These are phyloP conservation scores for Cercis canadensis DNA, from an alignment of 306 rosid species.

Conservation along the genomic window DNA sequence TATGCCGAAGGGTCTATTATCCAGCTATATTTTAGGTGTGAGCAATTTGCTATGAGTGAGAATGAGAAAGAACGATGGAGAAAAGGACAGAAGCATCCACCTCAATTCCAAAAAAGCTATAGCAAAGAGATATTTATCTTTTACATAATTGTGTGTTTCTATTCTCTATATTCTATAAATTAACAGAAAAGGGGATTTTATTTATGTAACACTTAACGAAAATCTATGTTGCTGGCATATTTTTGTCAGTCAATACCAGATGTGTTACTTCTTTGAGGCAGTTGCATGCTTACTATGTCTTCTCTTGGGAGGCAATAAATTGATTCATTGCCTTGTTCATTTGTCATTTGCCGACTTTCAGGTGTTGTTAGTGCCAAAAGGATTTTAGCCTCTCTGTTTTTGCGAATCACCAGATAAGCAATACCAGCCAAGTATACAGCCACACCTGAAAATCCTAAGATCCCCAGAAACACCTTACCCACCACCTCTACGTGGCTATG, in stretches of 20 bases:
- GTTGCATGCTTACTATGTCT: constrained; percentile 88
- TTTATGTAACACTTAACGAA: constrained; percentile 15
- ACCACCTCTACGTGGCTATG: constrained; percentile 58
- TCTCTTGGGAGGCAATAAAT: constrained; percentile 63
- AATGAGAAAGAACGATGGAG: not conserved
- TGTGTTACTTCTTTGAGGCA: constrained; percentile 71
- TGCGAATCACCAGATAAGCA: constrained; percentile 70
- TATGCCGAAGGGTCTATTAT: no score
- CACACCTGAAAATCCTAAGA: constrained; percentile 78
- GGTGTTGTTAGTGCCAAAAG: constrained; percentile 72
- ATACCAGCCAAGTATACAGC: constrained; percentile 84
- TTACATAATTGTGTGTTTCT: not conserved
- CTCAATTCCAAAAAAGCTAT: not conserved
- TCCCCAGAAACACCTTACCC: constrained; percentile 69
- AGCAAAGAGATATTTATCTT: not conserved
- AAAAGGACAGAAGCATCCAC: not conserved
- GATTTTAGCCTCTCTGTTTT: constrained; percentile 59
- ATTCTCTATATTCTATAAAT: constrained; percentile 17
- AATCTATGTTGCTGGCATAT: not conserved
- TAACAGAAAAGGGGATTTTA: constrained; percentile 11
- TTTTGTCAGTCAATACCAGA: constrained; percentile 57
- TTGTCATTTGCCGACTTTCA: constrained; percentile 58
- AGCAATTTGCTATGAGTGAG: not conserved
- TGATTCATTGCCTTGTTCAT: constrained; percentile 52
- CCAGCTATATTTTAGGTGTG: no score